A percentile compares a stretch with the other conserved stretches of the same genome.
Conservation (phyloP, 2,329 filamentous ascomycete species). For the Colletotrichum tabaci region DNA sequence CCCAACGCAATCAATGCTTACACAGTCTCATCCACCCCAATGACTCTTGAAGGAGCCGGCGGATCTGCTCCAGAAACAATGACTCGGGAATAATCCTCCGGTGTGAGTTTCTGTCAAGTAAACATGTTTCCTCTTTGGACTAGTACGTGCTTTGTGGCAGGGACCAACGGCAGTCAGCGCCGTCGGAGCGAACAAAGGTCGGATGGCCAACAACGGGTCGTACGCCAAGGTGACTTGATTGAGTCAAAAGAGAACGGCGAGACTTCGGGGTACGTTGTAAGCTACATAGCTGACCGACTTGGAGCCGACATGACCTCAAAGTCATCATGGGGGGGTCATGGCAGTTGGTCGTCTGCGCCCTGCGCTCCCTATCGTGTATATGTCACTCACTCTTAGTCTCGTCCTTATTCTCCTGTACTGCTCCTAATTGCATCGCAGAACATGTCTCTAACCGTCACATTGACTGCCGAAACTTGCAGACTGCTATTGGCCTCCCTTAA, state of each 20-base stretch:
- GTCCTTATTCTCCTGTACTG: not conserved
- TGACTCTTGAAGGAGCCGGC: not conserved
- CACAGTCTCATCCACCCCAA: too few relatives aligned
- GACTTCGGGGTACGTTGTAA: not conserved
- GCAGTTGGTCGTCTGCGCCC: not conserved
- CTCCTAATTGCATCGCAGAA: not conserved
- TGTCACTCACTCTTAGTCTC: not conserved
- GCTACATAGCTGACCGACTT: not conserved
- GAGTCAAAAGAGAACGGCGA: not conserved
- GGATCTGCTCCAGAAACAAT: not conserved
- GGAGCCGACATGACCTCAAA: too few relatives aligned
- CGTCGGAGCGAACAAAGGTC: constrained; percentile 7
- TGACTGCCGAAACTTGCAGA: not conserved
- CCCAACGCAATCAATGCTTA: too few relatives aligned
- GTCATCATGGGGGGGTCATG: too few relatives aligned
- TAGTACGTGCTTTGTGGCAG: not conserved
- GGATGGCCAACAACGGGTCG: not conserved
- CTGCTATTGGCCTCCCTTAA: not conserved
- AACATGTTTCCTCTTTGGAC: not conserved
- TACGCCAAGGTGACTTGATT: not conserved
- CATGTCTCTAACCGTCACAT: not conserved
- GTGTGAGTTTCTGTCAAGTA: not conserved
- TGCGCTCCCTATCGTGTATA: not conserved
- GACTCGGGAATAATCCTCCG: not conserved
- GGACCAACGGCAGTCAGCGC: not conserved